These are phyloP conservation scores for Colletotrichum viniferum DNA, from an alignment of 2,329 filamentous ascomycete species.

Conservation along the genomic window DNA sequence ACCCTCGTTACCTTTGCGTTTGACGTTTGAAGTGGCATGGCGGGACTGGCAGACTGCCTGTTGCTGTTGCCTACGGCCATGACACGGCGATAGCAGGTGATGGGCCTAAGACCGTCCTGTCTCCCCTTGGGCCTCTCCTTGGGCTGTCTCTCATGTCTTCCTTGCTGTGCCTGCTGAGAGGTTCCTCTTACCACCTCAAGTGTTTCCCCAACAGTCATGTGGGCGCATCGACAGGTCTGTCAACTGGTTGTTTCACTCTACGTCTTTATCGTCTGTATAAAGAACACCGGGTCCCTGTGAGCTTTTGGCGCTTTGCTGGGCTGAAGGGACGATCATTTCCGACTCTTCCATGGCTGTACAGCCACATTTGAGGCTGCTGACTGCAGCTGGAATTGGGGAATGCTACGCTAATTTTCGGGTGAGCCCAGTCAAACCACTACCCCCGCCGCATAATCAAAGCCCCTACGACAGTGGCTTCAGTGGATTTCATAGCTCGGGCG, in stretches of 20 bases:
- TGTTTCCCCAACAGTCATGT: not conserved
- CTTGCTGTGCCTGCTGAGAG: not conserved
- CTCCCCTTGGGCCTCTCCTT: not conserved
- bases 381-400: not conserved
- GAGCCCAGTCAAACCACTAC: not conserved
- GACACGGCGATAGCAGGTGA: not conserved
- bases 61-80: not conserved
- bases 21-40: not conserved
- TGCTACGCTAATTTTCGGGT: not conserved
- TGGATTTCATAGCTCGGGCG: not conserved
- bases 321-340: not conserved
- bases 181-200: not conserved
- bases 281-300: not conserved
- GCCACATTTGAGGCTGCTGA: not conserved
- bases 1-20: not conserved
- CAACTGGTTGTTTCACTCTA: not conserved
- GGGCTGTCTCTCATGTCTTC: not conserved
- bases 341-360: not conserved
- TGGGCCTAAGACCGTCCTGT: not conserved
- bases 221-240: not conserved
- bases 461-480: not conserved
- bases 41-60: not conserved
- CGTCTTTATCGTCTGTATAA: not conserved
- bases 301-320: not conserved
- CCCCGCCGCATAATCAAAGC: not conserved